Conservation (phyloP, 2,329 filamentous ascomycete genomes). For the Cladophialophora yegresii region DNA sequence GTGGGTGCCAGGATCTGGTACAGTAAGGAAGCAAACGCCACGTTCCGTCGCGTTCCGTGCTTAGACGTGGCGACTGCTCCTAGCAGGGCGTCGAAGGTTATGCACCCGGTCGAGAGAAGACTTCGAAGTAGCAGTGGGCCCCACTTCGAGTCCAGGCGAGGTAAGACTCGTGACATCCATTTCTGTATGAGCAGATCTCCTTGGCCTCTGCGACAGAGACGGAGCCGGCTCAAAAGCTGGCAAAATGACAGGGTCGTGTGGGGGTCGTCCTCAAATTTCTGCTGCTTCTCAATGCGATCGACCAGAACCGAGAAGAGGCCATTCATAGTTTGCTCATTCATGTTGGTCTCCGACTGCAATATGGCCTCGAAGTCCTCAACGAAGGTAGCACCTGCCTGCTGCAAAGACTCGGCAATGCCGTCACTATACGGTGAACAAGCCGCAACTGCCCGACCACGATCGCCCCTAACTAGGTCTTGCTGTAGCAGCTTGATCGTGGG, state of each 20-base stretch:
- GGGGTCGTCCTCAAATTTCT: constrained; percentile 38
- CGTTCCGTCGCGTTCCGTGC: constrained; percentile 15
- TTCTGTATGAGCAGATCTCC: constrained; percentile 48
- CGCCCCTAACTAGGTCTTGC: constrained; percentile 48
- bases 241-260: constrained; percentile 43
- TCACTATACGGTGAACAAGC: constrained; percentile 54
- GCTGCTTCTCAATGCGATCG: constrained; percentile 43
- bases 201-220: constrained; percentile 47
- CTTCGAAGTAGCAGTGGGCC: constrained; percentile 43
- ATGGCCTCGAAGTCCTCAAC: constrained; percentile 51
- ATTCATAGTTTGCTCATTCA: constrained; percentile 50
- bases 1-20: constrained; percentile 33
- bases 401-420: constrained; percentile 47
- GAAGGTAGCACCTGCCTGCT: constrained; percentile 45
- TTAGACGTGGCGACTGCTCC: constrained; percentile 20
- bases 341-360: constrained; percentile 48
- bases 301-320: constrained; percentile 47
- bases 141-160: constrained; percentile 40
- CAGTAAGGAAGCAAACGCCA: constrained; percentile 40
- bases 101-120: constrained; percentile 50
- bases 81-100: constrained; percentile 47
- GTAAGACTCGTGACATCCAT: constrained; percentile 47
- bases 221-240: constrained; percentile 47
- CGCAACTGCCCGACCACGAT: constrained; percentile 47
- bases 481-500: constrained; percentile 47